Base-by-base conservation (phyloP, 345 rosid species). In the Physaria fendleri region DNA sequence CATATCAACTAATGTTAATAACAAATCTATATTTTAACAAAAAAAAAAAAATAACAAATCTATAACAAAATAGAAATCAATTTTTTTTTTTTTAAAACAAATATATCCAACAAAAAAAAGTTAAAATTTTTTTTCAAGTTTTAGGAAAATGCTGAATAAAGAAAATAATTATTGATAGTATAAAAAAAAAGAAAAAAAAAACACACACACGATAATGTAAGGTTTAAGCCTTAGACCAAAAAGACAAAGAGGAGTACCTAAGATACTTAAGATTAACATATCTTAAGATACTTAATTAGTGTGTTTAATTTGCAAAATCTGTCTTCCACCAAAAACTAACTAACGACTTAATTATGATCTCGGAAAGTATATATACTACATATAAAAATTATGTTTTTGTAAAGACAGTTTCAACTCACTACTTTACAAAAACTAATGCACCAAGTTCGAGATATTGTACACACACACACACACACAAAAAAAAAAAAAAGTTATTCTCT, bases 1-100 rank as follows among this genome's bases (percentile, higher is more conserved):
- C 25, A 71, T 33, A 21, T 51, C 6, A 68, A 22, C 34, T 56
- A 8, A 24, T 27, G 35, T 68, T 21, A 51, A 23, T 44, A 34
- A 16, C 24, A 56, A 9, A 38, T n/a, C n/a, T n/a, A n/a, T n/a
- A n/a, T n/a, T n/a, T n/a, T n/a, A n/a, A n/a, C n/a, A n/a, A n/a
- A n/a, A n/a, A n/a, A n/a, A n/a, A n/a, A n/a, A n/a, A n/a, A n/a
- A n/a, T n/a, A n/a, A n/a, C n/a, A n/a, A n/a, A 40, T 34, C 9
- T 13, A 20, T 10, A 53, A 27, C 54, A 39, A 11, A 13, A 11
- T 27, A 66, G 24, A 37, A 29, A 11, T 38, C 40, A n/a, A 44
- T 44, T 8, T 35, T 2, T 16, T 33, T n/a, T 5, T 42, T 8
- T 2, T 23, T 52, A 16, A n/a, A n/a, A n/a, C n/a, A n/a, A n/a